phyloP scores from a whole-genome alignment of 306 rosid genomes.

The Phaseolus lunatus region DNA sequence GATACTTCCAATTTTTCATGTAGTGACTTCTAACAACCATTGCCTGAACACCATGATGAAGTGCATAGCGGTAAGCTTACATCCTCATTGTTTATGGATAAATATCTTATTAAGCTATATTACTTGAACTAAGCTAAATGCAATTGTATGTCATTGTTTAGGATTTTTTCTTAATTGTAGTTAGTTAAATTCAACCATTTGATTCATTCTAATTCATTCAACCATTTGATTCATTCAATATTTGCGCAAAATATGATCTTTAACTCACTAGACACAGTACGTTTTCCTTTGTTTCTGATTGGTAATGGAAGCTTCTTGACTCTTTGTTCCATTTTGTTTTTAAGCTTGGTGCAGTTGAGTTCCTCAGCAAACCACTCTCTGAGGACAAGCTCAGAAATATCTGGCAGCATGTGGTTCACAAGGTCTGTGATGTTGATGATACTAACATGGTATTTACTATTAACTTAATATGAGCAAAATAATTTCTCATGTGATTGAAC shows the following conservation, averaged over 20 bases:
- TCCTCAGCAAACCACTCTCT: conserved; percentile 83
- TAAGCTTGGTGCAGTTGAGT: conserved; percentile 96
- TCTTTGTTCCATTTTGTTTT: conserved; percentile 43
- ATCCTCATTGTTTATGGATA: conserved; percentile 8
- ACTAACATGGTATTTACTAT: conserved; percentile 8
- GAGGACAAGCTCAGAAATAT: conserved; percentile 90
- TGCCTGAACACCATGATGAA: conserved; percentile 89
- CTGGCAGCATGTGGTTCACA: conserved; percentile 99
- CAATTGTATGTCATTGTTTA: conserved; percentile 18
- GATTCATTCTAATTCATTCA: conserved; percentile 30
- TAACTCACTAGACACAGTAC: conserved; percentile 2
- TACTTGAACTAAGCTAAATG: background rate
- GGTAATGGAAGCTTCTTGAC: conserved; percentile 41
- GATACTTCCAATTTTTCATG: conserved; percentile 40
- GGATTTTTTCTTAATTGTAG: background rate
- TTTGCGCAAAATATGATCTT: conserved; percentile 9
- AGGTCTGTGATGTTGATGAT: conserved; percentile 62
- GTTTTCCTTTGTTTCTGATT: conserved; percentile 25
- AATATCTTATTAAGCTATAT: conserved; percentile 8
- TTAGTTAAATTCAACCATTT: background rate
- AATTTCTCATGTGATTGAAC: conserved; percentile 52
- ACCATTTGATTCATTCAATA: no score
- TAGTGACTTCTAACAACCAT: conserved; percentile 84
- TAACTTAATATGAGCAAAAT: conserved; percentile 28
- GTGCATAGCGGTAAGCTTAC: conserved; percentile 87